Percentiles rank a stretch among this genome's conserved stretches.
Conservation (phyloP, 2,329 filamentous ascomycete species). For the Acarospora socialis region DNA sequence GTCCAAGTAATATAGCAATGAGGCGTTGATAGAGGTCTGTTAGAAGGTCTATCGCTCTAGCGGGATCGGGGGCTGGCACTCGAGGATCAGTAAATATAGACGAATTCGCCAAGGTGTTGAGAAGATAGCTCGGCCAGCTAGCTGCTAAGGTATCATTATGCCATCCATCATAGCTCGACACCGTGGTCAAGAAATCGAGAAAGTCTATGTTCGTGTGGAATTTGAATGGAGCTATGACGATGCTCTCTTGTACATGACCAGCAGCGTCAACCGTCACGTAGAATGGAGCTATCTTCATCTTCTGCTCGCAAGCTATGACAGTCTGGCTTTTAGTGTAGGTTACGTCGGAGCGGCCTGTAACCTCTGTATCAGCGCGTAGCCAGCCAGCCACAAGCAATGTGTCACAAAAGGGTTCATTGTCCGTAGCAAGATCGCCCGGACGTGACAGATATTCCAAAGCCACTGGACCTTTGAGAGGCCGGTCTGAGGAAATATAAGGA, state of each 20-base stretch:
- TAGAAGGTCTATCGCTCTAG: conserved; percentile 16
- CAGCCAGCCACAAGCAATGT: conserved; percentile 2
- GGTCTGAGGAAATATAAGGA: no score
- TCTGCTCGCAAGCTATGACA: conserved; percentile 22
- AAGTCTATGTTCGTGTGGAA: neutral
- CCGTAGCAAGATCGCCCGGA: no score
- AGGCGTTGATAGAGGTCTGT: conserved; percentile 22
- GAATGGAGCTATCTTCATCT: conserved; percentile 20
- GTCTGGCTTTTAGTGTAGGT: no score
- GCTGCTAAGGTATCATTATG: conserved; percentile 34
- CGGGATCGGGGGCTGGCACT: conserved; percentile 20
- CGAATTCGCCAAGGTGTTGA: conserved; percentile 20
- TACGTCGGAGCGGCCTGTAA: no score
- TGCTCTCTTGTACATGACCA: conserved; percentile 19
- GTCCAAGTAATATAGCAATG: conserved; percentile 31
- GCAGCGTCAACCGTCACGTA: conserved; percentile 21
- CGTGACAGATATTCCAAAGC: no score
- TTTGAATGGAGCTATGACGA: neutral
- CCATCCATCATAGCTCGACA: no score
- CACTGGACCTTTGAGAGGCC: no score
- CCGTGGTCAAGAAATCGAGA: no score
- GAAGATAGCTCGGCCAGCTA: conserved; percentile 38
- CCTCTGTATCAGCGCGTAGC: conserved; percentile 5
- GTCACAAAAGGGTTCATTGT: no score
- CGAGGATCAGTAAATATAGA: conserved; percentile 24